A percentile compares a stretch with the other conserved stretches of the same genome.
phyloP scores from a whole-genome alignment of 139 green algal genomes.

The Chlorella sorokiniana region DNA sequence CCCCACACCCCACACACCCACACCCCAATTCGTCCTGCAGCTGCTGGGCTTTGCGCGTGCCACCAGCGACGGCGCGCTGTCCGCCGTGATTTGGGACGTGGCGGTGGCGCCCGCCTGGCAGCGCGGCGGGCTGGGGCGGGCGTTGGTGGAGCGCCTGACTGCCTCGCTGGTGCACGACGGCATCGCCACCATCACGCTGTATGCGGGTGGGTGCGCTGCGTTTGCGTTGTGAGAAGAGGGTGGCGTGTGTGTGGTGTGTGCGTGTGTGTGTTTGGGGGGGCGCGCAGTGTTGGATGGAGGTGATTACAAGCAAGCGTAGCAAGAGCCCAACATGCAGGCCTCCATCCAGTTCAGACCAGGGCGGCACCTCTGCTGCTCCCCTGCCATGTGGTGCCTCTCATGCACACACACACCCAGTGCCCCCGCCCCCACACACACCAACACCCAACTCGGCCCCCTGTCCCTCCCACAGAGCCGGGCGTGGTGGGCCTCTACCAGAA shows the following conservation, averaged over 20 bases:
- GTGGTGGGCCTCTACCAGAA: constrained; percentile 87
- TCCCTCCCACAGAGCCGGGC: constrained; percentile 51
- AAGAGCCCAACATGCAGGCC: too few relatives aligned
- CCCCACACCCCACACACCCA: background rate
- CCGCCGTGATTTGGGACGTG: constrained; percentile 90
- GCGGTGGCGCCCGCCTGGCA: constrained; percentile 84
- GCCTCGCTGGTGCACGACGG: constrained; percentile 64
- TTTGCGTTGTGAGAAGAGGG: background rate
- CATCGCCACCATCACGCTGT: constrained; percentile 84
- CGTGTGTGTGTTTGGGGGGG: background rate
- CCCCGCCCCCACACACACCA: too few relatives aligned
- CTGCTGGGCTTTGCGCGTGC: constrained; percentile 85
- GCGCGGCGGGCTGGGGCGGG: constrained; percentile 73
- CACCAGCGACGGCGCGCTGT: constrained; percentile 80
- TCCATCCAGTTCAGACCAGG: too few relatives aligned
- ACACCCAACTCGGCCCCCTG: background rate
- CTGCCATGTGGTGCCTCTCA: background rate
- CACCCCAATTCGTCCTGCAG: background rate
- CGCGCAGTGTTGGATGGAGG: background rate
- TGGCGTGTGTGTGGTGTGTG: background rate
- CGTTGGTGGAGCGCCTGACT: constrained; percentile 81
- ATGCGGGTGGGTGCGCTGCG: constrained; percentile 51
- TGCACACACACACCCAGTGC: background rate
- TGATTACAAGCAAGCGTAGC: too few relatives aligned
- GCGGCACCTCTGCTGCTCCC: background rate